Evolutionary conservation across 2,329 filamentous ascomycete genomes (phyloP).

Genomic region (Gnomoniopsis smithogilvyi): DNA sequence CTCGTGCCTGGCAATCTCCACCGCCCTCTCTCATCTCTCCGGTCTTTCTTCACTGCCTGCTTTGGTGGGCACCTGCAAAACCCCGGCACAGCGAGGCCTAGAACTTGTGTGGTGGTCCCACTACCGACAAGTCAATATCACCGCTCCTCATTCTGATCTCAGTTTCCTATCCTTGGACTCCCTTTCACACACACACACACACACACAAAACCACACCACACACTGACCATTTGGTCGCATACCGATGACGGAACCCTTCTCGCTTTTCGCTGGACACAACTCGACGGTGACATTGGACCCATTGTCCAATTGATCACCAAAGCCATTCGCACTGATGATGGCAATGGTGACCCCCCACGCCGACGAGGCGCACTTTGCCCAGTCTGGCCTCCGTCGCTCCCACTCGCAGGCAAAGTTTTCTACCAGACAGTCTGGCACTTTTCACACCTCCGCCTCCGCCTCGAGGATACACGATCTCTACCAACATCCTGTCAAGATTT

Average conservation of each 20-base stretch:
- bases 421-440: slow-evolving; percentile 35
- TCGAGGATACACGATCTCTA: slow-evolving; percentile 47
- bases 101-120: neutral
- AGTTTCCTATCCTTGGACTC: neutral
- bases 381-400: slow-evolving; percentile 53
- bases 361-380: slow-evolving; percentile 54
- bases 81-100: neutral
- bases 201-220: neutral
- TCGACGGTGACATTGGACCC: slow-evolving; percentile 27
- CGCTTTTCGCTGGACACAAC: slow-evolving; percentile 15
- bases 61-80: slow-evolving; percentile 6
- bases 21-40: neutral
- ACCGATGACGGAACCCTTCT: slow-evolving; percentile 23
- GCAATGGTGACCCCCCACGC: slow-evolving; percentile 56
- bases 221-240: slow-evolving; percentile 8
- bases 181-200: neutral
- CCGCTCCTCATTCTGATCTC: neutral
- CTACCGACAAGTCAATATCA: neutral
- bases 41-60: slow-evolving; percentile 8
- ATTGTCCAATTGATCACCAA: slow-evolving; percentile 21
- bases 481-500: slow-evolving; percentile 37
- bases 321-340: slow-evolving; percentile 35
- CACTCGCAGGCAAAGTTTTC: slow-evolving; percentile 59
- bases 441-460: slow-evolving; percentile 43
- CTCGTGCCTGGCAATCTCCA: slow-evolving; percentile 9